Base-by-base conservation (phyloP, 2,329 filamentous ascomycete species). In the Trichoderma sp. region DNA sequence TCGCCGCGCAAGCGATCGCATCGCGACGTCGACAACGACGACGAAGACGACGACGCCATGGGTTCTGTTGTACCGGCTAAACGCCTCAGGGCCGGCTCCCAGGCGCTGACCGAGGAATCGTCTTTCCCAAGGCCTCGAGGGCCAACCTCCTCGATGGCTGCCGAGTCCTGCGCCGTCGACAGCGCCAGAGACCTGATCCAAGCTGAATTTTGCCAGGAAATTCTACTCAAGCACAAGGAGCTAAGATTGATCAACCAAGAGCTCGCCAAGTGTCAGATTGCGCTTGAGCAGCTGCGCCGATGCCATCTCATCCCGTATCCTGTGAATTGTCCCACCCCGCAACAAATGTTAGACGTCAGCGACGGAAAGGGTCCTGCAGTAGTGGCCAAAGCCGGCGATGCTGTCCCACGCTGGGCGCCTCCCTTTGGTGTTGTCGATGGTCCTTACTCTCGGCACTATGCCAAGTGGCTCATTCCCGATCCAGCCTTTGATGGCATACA, bases 221-320 rank as follows among this genome's bases (percentile, higher is more conserved):
- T 98, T 68, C 84, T 98, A 74, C 84, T 97, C 80, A 98, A 98
- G 85, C 96, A 99, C 82, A 91, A 96, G 78, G 96, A 99, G 84
- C 84, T 98, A 72, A 93, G 95, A 71, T 86, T 97, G 76, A 97
- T 98, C 81, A 94, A 98, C 79, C 94, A 97, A 82, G 96, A 98
- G 83, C 88, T 98, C 75, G 95, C 94, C 75, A 98, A 98, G 84
- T 98, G 95, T 79, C 95, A 98, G 84, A 85, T 95, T 74, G 94
- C 95, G 12, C 87, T 98, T 76, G 96, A 99, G 83, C 96, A 98
- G 83, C 85, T 99, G 74, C 92, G 96, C 76, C 91, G 96, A 73
- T 98, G 95, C 82, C 91, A 96, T 79, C 86, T 98, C 75, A 95
- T 97, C 76, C 95, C 95, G 5, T 98, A 94, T 80, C 95, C 95